Base-by-base conservation (phyloP, 495 filamentous ascomycete genomes). In the Xanthoparmelia taractica region DNA sequence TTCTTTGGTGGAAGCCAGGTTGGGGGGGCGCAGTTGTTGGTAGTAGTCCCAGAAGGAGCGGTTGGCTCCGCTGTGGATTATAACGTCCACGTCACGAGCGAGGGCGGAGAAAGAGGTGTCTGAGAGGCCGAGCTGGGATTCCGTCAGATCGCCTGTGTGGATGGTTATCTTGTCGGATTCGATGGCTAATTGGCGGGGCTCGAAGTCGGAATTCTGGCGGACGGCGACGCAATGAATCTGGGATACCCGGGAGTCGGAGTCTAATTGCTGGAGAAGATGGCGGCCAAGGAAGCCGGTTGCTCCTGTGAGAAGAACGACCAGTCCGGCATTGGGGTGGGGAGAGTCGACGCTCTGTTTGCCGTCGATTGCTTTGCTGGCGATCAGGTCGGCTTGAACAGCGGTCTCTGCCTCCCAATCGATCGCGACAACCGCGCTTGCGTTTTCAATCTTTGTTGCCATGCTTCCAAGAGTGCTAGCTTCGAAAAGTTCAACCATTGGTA, bases 1-100 rank as follows among this genome's bases (percentile, higher is more conserved):
- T 23, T 76, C 72, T 38, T 68, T 68, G 11, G 75, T 79, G 0
- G 77, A 65, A 1, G 60, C 29, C 7, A 80, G 59, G 60, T 83
- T 83, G 55, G 54, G 27, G 0, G 36, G 36, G 3, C 71, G 68
- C 0, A 82, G 67, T 0, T 65, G 48, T 8, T 62, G 34, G 70
- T 82, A 84, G 8, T 63, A 68, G 48, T 80, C 72, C 64, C 73
- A 64, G 69, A 76, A 75, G 7, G 77, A 79, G 8, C 73, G 66
- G 17, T 72, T 71, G 15, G 77, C 75, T 34, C 77, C 80, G 58
- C 68, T 72, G 65, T 83, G 80, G 36, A 83, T 68, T 40, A 82
- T 69, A 11, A 63, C 66, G 59, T 81, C 71, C 0, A 67, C 74
- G 8, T 64, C 23, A 17, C 20, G 40, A 11, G 70, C 70, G 0